Base-by-base conservation (phyloP, 1,284 basidiomycete genomes). In the Trichosporon inkin region DNA sequence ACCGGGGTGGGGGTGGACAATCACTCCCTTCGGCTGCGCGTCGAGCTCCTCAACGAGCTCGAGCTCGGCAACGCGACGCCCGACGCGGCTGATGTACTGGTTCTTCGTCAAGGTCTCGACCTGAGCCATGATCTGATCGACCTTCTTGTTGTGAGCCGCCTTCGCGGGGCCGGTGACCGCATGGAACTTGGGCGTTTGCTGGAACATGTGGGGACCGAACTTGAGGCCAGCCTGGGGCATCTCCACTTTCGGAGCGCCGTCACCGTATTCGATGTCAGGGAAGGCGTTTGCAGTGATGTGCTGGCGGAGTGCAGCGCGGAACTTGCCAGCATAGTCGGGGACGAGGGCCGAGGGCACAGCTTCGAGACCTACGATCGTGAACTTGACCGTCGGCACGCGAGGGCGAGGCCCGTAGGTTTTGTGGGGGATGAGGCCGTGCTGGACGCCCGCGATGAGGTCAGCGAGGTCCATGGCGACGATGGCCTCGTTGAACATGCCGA, bases 401-500 rank as follows among this genome's bases (percentile, higher is more conserved):
- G 28, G 28, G 28, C 28, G 4, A 8, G 28, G 28, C 5, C 28
- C 28, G 28, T 32, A 8, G 28, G 8, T 32, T 8, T 32, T 32
- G 28, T 32, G 28, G 5, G 28, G 28, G 28, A 32, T 32, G 24
- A 49, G 22, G 7, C 44, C 44, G 24, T 49, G 44, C 10, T 22
- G 44, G 10, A 24, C 44, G n/a, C 44, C 44, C 22, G 28, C 24
- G 13, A 49, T 49, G 11, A 49, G 44, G 24, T 49, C 44, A 1
- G 44, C 44, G 16, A 49, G 7, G 44, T 49, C 44, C 44, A 49
- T 49, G 16, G 16, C 44, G 24, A 49, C 44, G 14, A 49, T 49
- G 22, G 44, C 17, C 44, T 49, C 44, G 44, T 49, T 49, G 44
- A 49, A 49, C 16, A 24, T 49, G 22, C 44, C 44, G 44, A 49